phyloP scores from a whole-genome alignment of 805 yeast species.

The Wickerhamiella hasegawae region DNA sequence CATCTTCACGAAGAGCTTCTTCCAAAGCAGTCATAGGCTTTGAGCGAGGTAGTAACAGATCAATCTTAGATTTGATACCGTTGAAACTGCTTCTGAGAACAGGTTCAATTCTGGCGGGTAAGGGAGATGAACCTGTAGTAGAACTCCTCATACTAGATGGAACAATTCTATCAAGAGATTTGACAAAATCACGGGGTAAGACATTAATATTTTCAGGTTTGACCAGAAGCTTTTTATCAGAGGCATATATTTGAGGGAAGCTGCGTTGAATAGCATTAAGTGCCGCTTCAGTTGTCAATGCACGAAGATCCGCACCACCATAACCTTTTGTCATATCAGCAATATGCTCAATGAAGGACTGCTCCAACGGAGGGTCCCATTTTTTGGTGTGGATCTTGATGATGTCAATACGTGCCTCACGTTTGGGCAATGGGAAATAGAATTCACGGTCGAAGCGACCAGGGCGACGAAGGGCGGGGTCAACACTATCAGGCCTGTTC shows the following conservation, averaged over 20 bases:
- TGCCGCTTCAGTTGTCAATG: slow-evolving; percentile 92
- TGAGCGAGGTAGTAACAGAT: slow-evolving; percentile 42
- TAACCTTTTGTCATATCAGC: slow-evolving; percentile 83
- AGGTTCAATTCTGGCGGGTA: slow-evolving; percentile 59
- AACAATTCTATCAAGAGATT: slow-evolving; percentile 69
- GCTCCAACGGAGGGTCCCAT: slow-evolving; percentile 65
- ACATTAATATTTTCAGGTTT: slow-evolving; percentile 60
- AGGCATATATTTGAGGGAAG: slow-evolving; percentile 80
- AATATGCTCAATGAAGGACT: slow-evolving; percentile 42
- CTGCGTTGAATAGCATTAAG: slow-evolving; percentile 78
- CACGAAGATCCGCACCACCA: slow-evolving; percentile 95
- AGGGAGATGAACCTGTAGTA: slow-evolving; percentile 44
- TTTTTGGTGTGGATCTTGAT: slow-evolving; percentile 71
- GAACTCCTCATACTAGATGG: slow-evolving; percentile 88
- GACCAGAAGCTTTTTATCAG: slow-evolving; percentile 55
- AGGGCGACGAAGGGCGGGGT: slow-evolving; percentile 92
- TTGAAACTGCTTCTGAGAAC: slow-evolving; percentile 38
- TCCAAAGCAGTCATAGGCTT: slow-evolving; percentile 44
- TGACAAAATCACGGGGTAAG: slow-evolving; percentile 67
- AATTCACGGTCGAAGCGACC: slow-evolving; percentile 96
- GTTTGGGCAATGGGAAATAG: slow-evolving; percentile 84
- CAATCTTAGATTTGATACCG: slow-evolving; percentile 31
- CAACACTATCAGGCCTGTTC: slow-evolving; percentile 95
- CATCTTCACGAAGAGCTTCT: slow-evolving; percentile 48
- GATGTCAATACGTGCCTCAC: slow-evolving; percentile 62